phyloP scores from a whole-genome alignment of 345 rosid genomes.

The Dipteronia sinensis region DNA sequence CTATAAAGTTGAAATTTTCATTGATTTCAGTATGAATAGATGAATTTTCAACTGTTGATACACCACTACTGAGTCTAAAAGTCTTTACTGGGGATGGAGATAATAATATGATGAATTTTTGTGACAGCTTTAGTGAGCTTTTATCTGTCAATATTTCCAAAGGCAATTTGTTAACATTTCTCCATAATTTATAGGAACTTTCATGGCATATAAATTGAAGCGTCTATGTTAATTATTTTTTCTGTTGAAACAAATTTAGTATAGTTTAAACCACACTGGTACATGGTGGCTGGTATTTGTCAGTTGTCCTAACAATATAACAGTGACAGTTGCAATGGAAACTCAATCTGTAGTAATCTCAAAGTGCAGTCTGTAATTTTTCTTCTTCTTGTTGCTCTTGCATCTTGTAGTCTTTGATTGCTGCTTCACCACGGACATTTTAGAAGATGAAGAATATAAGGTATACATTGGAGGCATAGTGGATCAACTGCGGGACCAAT shows the following conservation, averaged over 20 bases:
- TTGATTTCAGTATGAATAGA: not conserved
- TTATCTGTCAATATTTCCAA: not conserved
- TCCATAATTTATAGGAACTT: too few species aligned
- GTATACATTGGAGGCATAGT: conserved; percentile 55
- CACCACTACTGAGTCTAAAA: not conserved
- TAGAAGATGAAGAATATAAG: conserved; percentile 54
- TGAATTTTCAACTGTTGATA: not conserved
- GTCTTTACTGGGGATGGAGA: not conserved
- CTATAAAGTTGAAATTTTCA: not conserved
- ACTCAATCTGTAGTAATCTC: not conserved
- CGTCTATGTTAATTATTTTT: not conserved
- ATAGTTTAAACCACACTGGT: not conserved
- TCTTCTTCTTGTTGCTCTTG: conserved; percentile 2
- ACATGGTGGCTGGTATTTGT: not conserved
- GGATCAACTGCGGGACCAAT: conserved; percentile 54
- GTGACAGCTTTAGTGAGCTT: not conserved
- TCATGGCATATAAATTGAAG: not conserved
- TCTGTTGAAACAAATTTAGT: not conserved
- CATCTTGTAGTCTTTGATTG: conserved; percentile 55
- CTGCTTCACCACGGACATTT: conserved; percentile 61
- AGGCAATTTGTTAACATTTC: not conserved
- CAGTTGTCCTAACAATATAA: not conserved
- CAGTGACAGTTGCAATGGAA: not conserved
- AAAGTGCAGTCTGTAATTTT: not conserved
- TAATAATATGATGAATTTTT: not conserved